phyloP scores from a whole-genome alignment of 2,329 filamentous ascomycete species.

The Penicillium crustosum region DNA sequence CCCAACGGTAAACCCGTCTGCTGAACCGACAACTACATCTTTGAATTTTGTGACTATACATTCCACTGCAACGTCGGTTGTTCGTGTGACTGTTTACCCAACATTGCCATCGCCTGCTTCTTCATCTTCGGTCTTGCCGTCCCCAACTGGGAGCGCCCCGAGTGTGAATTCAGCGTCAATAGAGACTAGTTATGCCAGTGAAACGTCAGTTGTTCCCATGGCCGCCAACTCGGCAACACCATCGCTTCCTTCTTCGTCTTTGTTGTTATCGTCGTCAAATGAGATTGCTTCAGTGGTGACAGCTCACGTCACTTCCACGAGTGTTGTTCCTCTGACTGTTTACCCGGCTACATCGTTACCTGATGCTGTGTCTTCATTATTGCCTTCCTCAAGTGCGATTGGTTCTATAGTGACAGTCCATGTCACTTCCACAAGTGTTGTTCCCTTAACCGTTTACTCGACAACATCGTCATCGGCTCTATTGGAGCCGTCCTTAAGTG shows the following conservation, averaged over 20 bases:
- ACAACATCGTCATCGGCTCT: not conserved
- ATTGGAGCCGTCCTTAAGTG: not conserved
- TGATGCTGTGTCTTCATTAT: not conserved
- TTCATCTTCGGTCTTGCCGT: not conserved
- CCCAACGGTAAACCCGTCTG: not conserved
- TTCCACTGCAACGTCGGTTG: not conserved
- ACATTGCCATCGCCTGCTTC: not conserved
- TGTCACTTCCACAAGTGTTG: constrained; percentile 3
- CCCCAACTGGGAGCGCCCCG: not conserved
- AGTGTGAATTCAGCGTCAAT: not conserved
- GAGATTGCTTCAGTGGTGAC: not conserved
- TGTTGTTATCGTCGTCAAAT: not conserved
- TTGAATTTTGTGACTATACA: not conserved
- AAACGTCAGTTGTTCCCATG: not conserved
- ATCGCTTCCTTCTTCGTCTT: not conserved
- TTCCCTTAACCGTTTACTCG: not conserved
- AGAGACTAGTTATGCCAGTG: not conserved
- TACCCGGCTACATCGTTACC: not conserved
- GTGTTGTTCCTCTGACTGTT: not conserved
- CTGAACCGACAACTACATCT: not conserved
- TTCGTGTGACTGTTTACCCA: constrained; percentile 2
- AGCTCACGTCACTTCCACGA: constrained; percentile 1
- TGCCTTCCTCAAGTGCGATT: not conserved
- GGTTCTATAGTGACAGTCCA: not conserved
- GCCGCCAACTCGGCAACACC: not conserved